Conservation (phyloP, 2,329 filamentous ascomycete species). For the Nemania diffusa region DNA sequence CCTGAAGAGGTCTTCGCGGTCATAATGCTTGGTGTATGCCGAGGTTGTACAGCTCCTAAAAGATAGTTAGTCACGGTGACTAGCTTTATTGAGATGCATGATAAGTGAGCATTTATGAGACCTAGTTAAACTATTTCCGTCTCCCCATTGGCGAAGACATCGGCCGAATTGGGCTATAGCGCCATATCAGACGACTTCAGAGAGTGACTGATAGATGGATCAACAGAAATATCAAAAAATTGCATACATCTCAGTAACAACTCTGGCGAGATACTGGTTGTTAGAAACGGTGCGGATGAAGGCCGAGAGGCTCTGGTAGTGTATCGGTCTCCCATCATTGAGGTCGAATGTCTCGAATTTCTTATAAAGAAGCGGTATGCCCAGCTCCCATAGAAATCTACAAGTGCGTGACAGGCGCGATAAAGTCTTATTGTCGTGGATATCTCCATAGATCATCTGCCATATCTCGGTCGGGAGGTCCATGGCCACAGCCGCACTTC, state of each 20-base stretch:
- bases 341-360: conserved; percentile 34
- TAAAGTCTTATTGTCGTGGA: conserved; percentile 34
- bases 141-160: neutral
- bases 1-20: conserved; percentile 37
- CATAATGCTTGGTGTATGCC: conserved; percentile 38
- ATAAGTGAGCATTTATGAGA: neutral
- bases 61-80: conserved; percentile 26
- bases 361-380: conserved; percentile 37
- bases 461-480: conserved; percentile 40
- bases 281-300: conserved; percentile 37
- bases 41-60: conserved; percentile 37
- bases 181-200: neutral
- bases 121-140: neutral
- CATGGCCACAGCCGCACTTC: conserved; percentile 18
- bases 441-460: conserved; percentile 36
- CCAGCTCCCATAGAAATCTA: conserved; percentile 36
- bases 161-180: neutral
- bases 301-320: conserved; percentile 37
- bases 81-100: neutral
- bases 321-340: conserved; percentile 13
- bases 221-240: neutral
- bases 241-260: conserved; percentile 37
- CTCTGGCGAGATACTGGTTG: conserved; percentile 33
- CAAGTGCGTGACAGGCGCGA: conserved; percentile 36
- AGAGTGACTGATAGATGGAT: neutral